Base-by-base conservation (phyloP, 2,329 filamentous ascomycete genomes). In the Fusarium sp. region DNA sequence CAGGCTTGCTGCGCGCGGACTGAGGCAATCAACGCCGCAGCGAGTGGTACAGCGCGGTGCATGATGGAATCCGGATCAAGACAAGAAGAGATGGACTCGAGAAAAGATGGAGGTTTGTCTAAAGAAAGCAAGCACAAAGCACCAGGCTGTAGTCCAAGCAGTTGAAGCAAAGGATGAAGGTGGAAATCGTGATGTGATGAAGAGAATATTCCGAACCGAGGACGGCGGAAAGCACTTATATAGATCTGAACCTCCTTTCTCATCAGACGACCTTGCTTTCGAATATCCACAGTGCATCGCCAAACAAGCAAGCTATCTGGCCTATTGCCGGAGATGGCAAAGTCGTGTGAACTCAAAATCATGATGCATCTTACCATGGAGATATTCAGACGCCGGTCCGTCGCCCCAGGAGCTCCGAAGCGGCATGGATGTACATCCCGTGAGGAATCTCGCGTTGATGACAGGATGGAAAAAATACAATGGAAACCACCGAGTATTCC, bases 1-100 rank as follows among this genome's bases (percentile, higher is more conserved):
- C 83, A 84, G 53, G 75, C 80, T 69, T 81, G 76, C 72, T 87
- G 84, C 57, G 80, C 81, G 27, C 49, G 56, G 33, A 48, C 60
- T 17, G 57, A 47, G 53, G 68, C 69, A 61, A 70, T 62, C 55
- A 71, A 62, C 53, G 67, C 66, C 56, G 63, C 51, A 23, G 57
- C 55, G 47, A 70, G 48, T 21, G 65, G 66, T 38, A 72, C 63
- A 31, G 67, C 63, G 45, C 63, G 71, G 53, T 70, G 55, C 70
- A 71, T 72, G 36, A 48, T 66, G 55, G 36, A 36, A 25, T 19
- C 48, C 29, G 35, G 45, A 14, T 13, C 14, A 14, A 37, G 19
- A 37, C 42, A 35, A 37, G 33, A 35, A 37, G 33, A 43, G 44
- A 19, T 32, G 7, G 9, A 9, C n/a, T 9, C n/a, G 4, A 39